Evolutionary conservation across 2,329 filamentous ascomycete genomes (phyloP), one percentile per base, ranked within the genome.

Genomic region (Aureobasidium sp.): DNA sequence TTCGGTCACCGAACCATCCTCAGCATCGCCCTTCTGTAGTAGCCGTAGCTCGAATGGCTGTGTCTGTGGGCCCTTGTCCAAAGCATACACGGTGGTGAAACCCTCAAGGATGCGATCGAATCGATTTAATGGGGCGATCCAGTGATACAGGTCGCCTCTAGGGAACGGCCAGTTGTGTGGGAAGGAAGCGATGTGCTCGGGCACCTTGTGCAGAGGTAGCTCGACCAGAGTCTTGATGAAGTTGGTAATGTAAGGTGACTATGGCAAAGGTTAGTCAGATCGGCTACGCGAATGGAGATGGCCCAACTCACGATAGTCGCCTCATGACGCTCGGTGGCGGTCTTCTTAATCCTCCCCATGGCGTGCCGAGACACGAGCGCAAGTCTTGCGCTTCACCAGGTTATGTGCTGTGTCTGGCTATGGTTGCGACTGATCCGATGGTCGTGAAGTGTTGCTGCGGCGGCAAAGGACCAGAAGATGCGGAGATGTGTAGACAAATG

Each of bases 61-160:
- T 50, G 80, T 84, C 75, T 99, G 95, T 2, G 91, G 91, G 0
- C 90, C 91, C 63, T 88, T 83, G 64, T 85, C 84, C 61, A 99
- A 80, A 64, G 85, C 85, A 77, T 99, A 99, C 66, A 85, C 86
- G 62, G 84, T 81, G 74, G 87, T 91, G 73, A 96, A 91, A 42
- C 85, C 80, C 68, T 96, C 90, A 44, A 99, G 79, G 66, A 97
- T 86, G 70, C 84, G 85, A 75, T 99, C 94, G 75, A 99, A 97
- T 62, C 91, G 87, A 74, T 99, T 96, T 63, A 99, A 78, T 27
- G 96, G 83, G 32, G 90, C 87, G 67, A 99, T 97, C 95, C 95
- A 99, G 79, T 99, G 93, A 73, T 97, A 97, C 34, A 97, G 80
- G 73, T 99, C 94, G 64, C 94, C 95, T 73, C 93, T 86, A 42